phyloP scores from a whole-genome alignment of 2,329 filamentous ascomycete species.

The Aureobasidium sp. region DNA sequence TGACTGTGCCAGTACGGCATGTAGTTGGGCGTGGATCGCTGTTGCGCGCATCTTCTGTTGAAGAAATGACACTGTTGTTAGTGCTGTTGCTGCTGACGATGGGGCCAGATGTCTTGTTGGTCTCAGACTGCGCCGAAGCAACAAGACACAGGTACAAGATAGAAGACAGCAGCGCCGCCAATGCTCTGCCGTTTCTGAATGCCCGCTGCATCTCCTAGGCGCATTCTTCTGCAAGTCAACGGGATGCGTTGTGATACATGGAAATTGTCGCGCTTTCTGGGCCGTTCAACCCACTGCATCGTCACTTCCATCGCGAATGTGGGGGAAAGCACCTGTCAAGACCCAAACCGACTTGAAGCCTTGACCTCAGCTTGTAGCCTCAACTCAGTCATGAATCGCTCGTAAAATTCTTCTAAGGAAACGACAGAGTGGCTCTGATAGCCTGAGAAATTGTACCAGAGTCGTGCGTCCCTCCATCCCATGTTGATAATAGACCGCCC shows the following conservation, averaged over 20 bases:
- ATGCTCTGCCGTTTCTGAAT: slow-evolving; percentile 4
- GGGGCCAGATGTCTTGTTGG: slow-evolving; percentile 8
- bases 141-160: neutral
- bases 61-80: neutral
- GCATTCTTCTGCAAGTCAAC: slow-evolving; percentile 12
- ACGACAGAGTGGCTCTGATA: slow-evolving; percentile 16
- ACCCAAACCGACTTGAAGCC: neutral
- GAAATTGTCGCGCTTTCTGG: neutral
- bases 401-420: slow-evolving; percentile 13
- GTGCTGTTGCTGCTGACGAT: neutral
- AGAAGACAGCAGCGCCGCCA: slow-evolving; percentile 4
- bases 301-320: slow-evolving; percentile 4
- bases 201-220: slow-evolving; percentile 8
- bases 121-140: neutral
- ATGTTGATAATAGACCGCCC: neutral
- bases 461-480: slow-evolving; percentile 10
- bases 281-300: neutral
- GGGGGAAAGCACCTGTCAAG: slow-evolving; percentile 4
- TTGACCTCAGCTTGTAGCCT: neutral
- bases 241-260: neutral
- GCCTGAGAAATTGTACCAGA: neutral
- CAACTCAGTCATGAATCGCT: slow-evolving; percentile 6
- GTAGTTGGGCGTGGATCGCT: slow-evolving; percentile 22
- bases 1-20: slow-evolving; percentile 57
- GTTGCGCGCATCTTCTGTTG: neutral